Conservation (phyloP, 352 stramenopile genomes). For the Globisporangium cystogenes region DNA sequence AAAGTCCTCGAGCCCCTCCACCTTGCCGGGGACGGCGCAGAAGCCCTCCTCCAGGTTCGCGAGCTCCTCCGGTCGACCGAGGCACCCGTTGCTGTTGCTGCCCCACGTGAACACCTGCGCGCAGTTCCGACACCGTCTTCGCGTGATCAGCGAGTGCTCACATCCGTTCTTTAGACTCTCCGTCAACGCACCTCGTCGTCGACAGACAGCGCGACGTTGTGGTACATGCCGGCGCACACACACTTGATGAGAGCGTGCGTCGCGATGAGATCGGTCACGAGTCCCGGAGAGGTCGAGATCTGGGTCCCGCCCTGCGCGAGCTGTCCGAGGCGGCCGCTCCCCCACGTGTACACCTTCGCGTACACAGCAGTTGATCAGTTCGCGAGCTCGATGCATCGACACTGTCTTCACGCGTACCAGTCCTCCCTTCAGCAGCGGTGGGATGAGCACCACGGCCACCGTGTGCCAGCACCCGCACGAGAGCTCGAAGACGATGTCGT, state of each 20-base stretch:
- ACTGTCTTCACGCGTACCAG: slow-evolving; percentile 29
- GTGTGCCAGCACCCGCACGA: slow-evolving; percentile 86
- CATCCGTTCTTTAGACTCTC: background rate
- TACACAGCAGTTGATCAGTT: background rate
- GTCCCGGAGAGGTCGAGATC: slow-evolving; percentile 52
- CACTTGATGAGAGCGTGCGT: slow-evolving; percentile 83
- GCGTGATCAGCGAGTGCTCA: too few relatives aligned
- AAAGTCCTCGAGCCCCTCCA: slow-evolving; percentile 68
- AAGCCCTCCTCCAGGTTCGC: slow-evolving; percentile 72
- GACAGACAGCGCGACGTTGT: slow-evolving; percentile 88
- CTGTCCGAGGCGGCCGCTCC: slow-evolving; percentile 88
- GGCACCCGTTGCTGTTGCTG: slow-evolving; percentile 88
- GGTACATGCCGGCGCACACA: slow-evolving; percentile 85
- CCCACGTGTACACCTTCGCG: slow-evolving; percentile 86
- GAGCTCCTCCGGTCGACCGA: slow-evolving; percentile 74
- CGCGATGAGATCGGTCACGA: slow-evolving; percentile 79
- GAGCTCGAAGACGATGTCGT: slow-evolving; percentile 75
- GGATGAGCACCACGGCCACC: slow-evolving; percentile 84
- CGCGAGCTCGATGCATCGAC: background rate
- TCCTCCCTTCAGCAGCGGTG: slow-evolving; percentile 77
- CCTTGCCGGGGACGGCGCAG: slow-evolving; percentile 66
- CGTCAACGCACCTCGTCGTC: slow-evolving; percentile 71
- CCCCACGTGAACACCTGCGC: slow-evolving; percentile 90
- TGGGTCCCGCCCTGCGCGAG: slow-evolving; percentile 71
- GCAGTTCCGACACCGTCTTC: too few relatives aligned